A percentile compares a stretch with the other conserved stretches of the same genome.
Conservation (phyloP, 108 stramenopile species). For the Bacterosira constricta region DNA sequence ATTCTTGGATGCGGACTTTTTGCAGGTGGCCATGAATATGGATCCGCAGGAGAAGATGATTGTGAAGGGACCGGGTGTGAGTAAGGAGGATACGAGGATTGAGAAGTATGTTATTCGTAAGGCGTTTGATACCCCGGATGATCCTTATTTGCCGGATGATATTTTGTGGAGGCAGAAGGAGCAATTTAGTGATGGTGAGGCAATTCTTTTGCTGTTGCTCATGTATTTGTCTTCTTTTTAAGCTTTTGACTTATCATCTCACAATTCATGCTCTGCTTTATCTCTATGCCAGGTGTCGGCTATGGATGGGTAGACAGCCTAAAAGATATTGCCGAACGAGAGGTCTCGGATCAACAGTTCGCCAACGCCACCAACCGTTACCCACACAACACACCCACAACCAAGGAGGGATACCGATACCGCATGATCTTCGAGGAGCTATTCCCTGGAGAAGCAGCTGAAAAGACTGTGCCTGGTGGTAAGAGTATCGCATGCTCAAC, state of each 20-base stretch:
- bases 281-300: slow-evolving; percentile 80
- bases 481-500: slow-evolving; percentile 98
- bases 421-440: slow-evolving; percentile 96
- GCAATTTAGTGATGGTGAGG: slow-evolving; percentile 96
- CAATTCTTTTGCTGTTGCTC: not conserved
- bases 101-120: slow-evolving; percentile 98
- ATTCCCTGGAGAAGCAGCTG: slow-evolving; percentile 96
- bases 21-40: slow-evolving; percentile 95
- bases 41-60: slow-evolving; percentile 97
- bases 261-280: not conserved
- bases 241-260: not conserved
- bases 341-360: slow-evolving; percentile 95
- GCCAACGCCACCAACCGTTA: slow-evolving; percentile 89
- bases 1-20: slow-evolving; percentile 97
- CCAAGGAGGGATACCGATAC: slow-evolving; percentile 98
- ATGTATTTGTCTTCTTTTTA: not conserved
- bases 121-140: slow-evolving; percentile 98
- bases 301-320: slow-evolving; percentile 98
- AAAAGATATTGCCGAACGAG: slow-evolving; percentile 88
- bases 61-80: slow-evolving; percentile 70
- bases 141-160: slow-evolving; percentile 95
- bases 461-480: slow-evolving; percentile 95
- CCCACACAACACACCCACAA: slow-evolving; percentile 97
- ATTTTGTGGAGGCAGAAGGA: slow-evolving; percentile 99
- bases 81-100: slow-evolving; percentile 82